A percentile compares a stretch with the other conserved stretches of the same genome.
phyloP scores from a whole-genome alignment of 495 filamentous ascomycete genomes.

The Hyphodiscus hymeniophilus region DNA sequence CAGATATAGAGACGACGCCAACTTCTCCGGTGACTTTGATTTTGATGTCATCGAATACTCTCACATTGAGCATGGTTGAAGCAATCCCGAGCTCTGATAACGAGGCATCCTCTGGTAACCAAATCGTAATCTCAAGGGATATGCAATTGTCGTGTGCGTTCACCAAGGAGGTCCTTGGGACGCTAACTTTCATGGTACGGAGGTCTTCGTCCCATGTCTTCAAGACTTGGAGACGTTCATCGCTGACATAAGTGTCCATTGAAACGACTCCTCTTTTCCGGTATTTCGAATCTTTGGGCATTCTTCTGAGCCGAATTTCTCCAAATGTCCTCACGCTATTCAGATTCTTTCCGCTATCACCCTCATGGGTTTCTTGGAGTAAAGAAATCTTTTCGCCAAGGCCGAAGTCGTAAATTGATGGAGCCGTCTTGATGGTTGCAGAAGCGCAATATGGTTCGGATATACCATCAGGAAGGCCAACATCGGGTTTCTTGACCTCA shows the following conservation, averaged over 20 bases:
- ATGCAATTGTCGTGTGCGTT: constrained; percentile 10
- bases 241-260: constrained; percentile 14
- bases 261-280: constrained; percentile 10
- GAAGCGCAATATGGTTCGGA: constrained; percentile 11
- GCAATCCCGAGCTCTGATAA: constrained; percentile 11
- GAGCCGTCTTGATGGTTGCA: constrained; percentile 5
- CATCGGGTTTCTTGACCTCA: not conserved
- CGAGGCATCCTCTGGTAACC: constrained; percentile 18
- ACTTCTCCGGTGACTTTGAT: constrained; percentile 9
- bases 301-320: constrained; percentile 11
- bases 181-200: constrained; percentile 12
- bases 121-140: constrained; percentile 18
- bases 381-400: constrained; percentile 5
- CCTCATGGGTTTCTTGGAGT: constrained; percentile 10
- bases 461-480: constrained; percentile 7
- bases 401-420: constrained; percentile 9
- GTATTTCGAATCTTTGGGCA: constrained; percentile 12
- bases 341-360: not conserved
- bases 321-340: constrained; percentile 7
- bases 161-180: constrained; percentile 12
- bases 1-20: constrained; percentile 11
- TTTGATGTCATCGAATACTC: constrained; percentile 17
- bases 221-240: constrained; percentile 4
- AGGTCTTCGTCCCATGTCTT: constrained; percentile 12
- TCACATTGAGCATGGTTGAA: constrained; percentile 11